Percentiles rank a stretch among this genome's conserved stretches.
Evolutionary conservation across 805 yeast species (phyloP).

Genomic region (Saccharomycopsis amapae): DNA sequence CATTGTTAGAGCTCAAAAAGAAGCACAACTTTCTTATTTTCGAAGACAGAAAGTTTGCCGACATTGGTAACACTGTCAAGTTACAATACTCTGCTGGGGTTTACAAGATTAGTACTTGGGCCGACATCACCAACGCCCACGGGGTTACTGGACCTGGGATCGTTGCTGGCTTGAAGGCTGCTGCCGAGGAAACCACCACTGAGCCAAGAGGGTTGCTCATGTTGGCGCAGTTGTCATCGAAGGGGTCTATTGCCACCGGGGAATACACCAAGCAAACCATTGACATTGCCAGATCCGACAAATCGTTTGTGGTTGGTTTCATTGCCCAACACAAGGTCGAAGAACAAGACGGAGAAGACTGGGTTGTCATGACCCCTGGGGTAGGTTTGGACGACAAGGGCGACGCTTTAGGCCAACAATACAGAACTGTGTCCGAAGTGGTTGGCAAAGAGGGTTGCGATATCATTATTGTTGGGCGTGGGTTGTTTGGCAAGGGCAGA

Average conservation of each 20-base stretch:
- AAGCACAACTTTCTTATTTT: slow-evolving; percentile 87
- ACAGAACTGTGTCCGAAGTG: slow-evolving; percentile 85
- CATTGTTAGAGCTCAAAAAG: slow-evolving; percentile 62
- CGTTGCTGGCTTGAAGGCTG: slow-evolving; percentile 81
- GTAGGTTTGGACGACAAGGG: slow-evolving; percentile 97
- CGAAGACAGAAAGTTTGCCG: slow-evolving; percentile 98
- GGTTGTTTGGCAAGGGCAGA: slow-evolving; percentile 89
- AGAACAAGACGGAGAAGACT: slow-evolving; percentile 82
- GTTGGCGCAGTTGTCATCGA: slow-evolving; percentile 93
- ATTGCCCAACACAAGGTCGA: slow-evolving; percentile 91
- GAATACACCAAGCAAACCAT: slow-evolving; percentile 83
- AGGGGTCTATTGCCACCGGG: slow-evolving; percentile 90
- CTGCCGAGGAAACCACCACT: slow-evolving; percentile 50
- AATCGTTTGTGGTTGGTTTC: slow-evolving; percentile 90
- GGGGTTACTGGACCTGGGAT: slow-evolving; percentile 96
- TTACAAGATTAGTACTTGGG: slow-evolving; percentile 85
- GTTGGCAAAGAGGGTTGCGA: slow-evolving; percentile 75
- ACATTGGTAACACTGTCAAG: slow-evolving; percentile 95
- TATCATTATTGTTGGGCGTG: slow-evolving; percentile 96
- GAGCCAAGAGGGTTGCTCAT: slow-evolving; percentile 88
- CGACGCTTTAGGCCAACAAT: slow-evolving; percentile 93
- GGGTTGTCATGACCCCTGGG: slow-evolving; percentile 97
- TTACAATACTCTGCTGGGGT: slow-evolving; percentile 89
- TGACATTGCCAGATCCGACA: slow-evolving; percentile 81
- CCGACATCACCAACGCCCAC: slow-evolving; percentile 96